Evolutionary conservation across 257 asterid genomes (phyloP), one percentile per base, ranked within the genome.

Genomic region (Fraxinus quadrangulata): DNA sequence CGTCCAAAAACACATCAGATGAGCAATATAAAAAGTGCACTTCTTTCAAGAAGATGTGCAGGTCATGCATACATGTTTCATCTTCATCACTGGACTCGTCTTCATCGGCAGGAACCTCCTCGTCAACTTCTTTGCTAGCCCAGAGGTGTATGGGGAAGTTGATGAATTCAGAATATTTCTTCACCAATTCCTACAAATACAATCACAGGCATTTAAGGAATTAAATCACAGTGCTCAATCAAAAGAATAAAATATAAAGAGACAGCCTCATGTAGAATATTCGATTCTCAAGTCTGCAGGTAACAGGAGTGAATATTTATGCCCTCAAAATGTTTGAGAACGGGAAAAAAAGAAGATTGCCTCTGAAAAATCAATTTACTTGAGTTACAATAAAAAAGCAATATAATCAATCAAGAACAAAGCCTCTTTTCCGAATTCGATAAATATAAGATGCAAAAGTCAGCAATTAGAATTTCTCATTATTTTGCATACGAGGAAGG

Each of bases 121-220:
- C 96, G 59, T 94, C 97, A 33, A 91, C 89, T 87, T 94, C 96
- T 84, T 92, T 94, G 82, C 84, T 94, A 70, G 97, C 97, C 98
- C 97, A 92, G 65, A 94, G 91, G 81, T 83, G 8, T 73, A 94
- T 94, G 47, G 98, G 98, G 87, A 94, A 94, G 90, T 94, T 94
- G 81, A 94, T 92, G 82, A 94, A 94, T 82, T 94, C 96, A 56
- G 97, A 94, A 82, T 94, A 94, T 85, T 73, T 92, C 74, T 94
- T 90, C 84, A 94, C 98, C 88, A 94, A 85, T 30, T 94, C 98
- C 98, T 92, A 82, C 56, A 80, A 67, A 31, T 31, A 31, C 33
- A 31, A 31, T 72, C 77, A 84, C 16, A 34, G 31, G 33, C 9
- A 72, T 28, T 26, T 34, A 2, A 30, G 13, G 51, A 42, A 75